Percentiles rank a stretch among this genome's conserved stretches.
These are phyloP conservation scores for Pluteus cervinus DNA, from an alignment of 768 basidiomycete genomes.

Conservation along the genomic window DNA sequence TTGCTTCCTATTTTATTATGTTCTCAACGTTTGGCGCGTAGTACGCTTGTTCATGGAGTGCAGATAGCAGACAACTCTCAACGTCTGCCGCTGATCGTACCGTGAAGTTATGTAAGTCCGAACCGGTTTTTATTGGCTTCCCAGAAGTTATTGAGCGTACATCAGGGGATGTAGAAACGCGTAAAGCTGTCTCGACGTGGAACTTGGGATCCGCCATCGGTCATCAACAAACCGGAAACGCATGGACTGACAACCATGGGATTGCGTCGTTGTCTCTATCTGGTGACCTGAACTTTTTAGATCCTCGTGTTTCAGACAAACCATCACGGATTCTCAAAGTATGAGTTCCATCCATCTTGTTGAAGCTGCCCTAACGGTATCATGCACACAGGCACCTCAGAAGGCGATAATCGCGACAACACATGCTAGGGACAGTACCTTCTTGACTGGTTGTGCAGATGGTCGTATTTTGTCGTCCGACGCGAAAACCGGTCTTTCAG, in stretches of 20 bases:
- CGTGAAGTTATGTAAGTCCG: conserved; percentile 78
- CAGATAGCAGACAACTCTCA: conserved; percentile 64
- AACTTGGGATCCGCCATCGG: conserved; percentile 66
- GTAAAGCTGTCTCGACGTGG: conserved; percentile 65
- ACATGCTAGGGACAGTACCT: conserved; percentile 43
- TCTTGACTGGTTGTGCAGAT: conserved; percentile 77
- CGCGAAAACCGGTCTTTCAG: conserved; percentile 33
- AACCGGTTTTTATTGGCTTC: background rate
- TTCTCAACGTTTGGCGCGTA: conserved; percentile 15
- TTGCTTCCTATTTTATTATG: background rate
- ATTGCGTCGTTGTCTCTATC: conserved; percentile 82
- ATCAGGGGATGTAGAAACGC: conserved; percentile 76
- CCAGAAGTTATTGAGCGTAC: background rate
- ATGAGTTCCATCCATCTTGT: conserved; percentile 11
- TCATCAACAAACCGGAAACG: conserved; percentile 83
- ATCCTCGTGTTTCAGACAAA: conserved; percentile 59
- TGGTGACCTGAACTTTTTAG: conserved; percentile 79
- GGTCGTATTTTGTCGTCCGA: conserved; percentile 63
- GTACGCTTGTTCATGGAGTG: conserved; percentile 80
- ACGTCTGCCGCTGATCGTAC: conserved; percentile 85
- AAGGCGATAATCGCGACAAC: conserved; percentile 69
- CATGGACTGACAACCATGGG: conserved; percentile 67
- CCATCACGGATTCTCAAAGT: conserved; percentile 60
- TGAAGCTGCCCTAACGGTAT: too few relatives aligned
- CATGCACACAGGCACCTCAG: conserved; percentile 59